A percentile compares a stretch with the other conserved stretches of the same genome.
These are phyloP conservation scores for Trypanosoma avium DNA, from an alignment of 208 protist species.

Conservation along the genomic window DNA sequence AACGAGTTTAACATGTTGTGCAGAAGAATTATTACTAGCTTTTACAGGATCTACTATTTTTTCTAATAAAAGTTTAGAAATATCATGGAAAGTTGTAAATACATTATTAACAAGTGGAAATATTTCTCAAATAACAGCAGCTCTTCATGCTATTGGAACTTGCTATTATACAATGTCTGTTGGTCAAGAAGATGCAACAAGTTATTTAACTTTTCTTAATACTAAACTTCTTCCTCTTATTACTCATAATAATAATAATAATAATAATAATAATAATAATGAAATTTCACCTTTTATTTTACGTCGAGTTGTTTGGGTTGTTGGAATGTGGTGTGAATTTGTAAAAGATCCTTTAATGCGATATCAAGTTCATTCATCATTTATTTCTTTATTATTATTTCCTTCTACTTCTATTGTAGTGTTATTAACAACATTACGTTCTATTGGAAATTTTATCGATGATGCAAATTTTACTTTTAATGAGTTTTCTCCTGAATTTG, in stretches of 20 bases:
- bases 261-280: not conserved
- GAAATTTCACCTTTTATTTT: slow-evolving; percentile 49
- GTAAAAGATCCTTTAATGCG: slow-evolving; percentile 36
- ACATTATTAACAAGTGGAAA: slow-evolving; percentile 43
- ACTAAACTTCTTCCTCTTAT: slow-evolving; percentile 67
- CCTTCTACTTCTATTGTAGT: slow-evolving; percentile 34
- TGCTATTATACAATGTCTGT: slow-evolving; percentile 80
- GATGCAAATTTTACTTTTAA: slow-evolving; percentile 50
- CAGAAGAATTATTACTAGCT: slow-evolving; percentile 76
- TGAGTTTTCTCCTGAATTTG: slow-evolving; percentile 48
- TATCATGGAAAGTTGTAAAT: slow-evolving; percentile 58
- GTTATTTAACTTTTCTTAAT: slow-evolving; percentile 60
- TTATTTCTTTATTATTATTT: slow-evolving; percentile 50
- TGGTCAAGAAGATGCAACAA: slow-evolving; percentile 23
- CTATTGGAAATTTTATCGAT: slow-evolving; percentile 67
- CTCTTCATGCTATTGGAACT: slow-evolving; percentile 82
- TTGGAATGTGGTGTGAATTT: slow-evolving; percentile 88
- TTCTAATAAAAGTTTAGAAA: slow-evolving; percentile 23
- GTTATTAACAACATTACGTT: slow-evolving; percentile 45
- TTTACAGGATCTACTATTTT: slow-evolving; percentile 61
- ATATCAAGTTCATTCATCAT: slow-evolving; percentile 40
- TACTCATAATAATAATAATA: slow-evolving; percentile 1
- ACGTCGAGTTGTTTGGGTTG: slow-evolving; percentile 80
- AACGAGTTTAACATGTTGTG: slow-evolving; percentile 24
- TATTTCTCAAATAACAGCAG: slow-evolving; percentile 48